Evolutionary conservation across 2,329 filamentous ascomycete genomes (phyloP).

Genomic region (Fragosphaeria purpurea): DNA sequence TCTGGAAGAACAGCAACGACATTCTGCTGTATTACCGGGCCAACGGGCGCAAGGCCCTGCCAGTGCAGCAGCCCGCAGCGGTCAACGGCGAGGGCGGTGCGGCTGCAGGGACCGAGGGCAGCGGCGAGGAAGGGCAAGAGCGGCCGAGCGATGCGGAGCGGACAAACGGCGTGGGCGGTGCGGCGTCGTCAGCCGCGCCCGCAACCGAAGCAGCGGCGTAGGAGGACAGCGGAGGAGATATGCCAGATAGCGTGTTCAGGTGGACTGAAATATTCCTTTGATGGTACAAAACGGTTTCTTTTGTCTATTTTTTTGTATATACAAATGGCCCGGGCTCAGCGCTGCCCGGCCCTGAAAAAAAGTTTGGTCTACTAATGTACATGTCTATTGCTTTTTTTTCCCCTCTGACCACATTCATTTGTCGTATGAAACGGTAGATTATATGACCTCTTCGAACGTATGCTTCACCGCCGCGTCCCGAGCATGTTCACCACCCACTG

Average conservation of each 20-base stretch:
- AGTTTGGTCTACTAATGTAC: neutral
- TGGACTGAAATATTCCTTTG: no score
- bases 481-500: conserved; percentile 77
- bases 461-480: conserved; percentile 1
- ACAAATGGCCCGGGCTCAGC: neutral
- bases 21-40: conserved; percentile 83
- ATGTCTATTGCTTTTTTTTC: conserved; percentile 1
- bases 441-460: neutral
- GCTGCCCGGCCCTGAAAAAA: no score
- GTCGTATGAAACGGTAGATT: no score
- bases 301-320: no score
- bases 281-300: no score
- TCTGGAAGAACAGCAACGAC: conserved; percentile 94
- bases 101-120: neutral
- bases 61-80: conserved; percentile 18
- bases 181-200: neutral
- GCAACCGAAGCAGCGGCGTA: neutral
- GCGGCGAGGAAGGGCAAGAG: neutral
- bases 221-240: neutral
- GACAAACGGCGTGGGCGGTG: neutral
- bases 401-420: no score
- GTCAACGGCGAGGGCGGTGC: neutral
- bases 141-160: neutral
- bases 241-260: neutral
- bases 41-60: conserved; percentile 68